Evolutionary conservation across 805 yeast genomes (phyloP), one percentile per base, ranked within the genome.

Genomic region (Saccharomycopsis microspora): DNA sequence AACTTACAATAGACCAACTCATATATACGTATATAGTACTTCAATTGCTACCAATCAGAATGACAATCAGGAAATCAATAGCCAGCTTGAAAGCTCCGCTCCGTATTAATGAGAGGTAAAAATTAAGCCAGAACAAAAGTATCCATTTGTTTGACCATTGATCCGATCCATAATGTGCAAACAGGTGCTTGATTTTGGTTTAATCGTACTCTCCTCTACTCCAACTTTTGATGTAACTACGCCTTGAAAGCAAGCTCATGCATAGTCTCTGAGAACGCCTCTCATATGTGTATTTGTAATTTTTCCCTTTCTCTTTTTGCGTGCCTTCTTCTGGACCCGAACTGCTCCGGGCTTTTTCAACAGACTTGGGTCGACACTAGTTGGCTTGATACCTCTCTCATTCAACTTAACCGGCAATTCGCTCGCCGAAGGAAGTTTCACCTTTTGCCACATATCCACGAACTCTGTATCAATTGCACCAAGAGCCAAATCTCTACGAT

Each of bases 291-390:
- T 82, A 64, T 93, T 93, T 7, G 99, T 93, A 58, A 93, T 78
- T 70, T 88, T 93, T 42, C 96, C 94, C 60, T 88, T 76, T 65
- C 97, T 79, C 44, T 94, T 85, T 65, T 85, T 89, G 75, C 87
- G 87, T 62, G 83, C 88, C 66, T 88, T 90, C 63, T 83, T 78
- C 55, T 78, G 81, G 45, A 72, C 75, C 33, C 66, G 68, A 1
- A 71, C 65, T 39, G 70, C 72, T 42, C 75, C 76, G 48, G 75
- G 76, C 60, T 80, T 82, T 64, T 82, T 85, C 51, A 88, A 67
- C n/a, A 85, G 76, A 39, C 88, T 85, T n/a, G 98, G 97, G 61
- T 93, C 98, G n/a, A 88, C 93, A 59, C 93, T 84, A 0, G 97
- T 90, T 6, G 98, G 98, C 63, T 88, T 93, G 63, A 93, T 74